Conservation (phyloP, 257 asterid genomes). For the Plectranthus barbatus region DNA sequence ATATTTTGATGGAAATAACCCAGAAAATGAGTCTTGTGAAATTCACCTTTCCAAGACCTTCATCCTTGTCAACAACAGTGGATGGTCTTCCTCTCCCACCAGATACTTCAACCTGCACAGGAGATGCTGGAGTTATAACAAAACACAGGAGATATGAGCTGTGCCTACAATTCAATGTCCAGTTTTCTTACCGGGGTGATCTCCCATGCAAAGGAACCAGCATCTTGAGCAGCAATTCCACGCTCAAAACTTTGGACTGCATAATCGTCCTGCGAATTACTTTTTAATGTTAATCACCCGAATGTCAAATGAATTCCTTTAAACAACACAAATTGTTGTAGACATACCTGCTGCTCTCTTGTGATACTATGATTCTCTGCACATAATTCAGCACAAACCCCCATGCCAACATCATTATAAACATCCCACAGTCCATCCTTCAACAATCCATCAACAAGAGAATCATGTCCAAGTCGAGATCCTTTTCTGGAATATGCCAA, state of each 20-base stretch:
- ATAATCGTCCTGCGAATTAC: constrained; percentile 56
- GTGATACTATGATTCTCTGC: constrained; percentile 72
- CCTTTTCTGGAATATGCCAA: constrained; percentile 67
- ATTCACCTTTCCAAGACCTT: constrained; percentile 91
- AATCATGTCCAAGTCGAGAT: constrained; percentile 93
- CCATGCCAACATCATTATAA: constrained; percentile 89
- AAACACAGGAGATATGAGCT: background rate
- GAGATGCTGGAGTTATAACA: background rate
- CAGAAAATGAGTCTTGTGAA: background rate
- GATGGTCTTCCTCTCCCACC: constrained; percentile 98
- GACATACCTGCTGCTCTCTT: constrained; percentile 83
- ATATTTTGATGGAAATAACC: background rate
- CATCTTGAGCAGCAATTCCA: constrained; percentile 92
- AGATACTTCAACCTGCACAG: constrained; percentile 79
- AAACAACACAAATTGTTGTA: background rate
- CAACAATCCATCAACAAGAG: constrained; percentile 96
- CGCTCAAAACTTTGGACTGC: constrained; percentile 96
- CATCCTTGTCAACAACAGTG: constrained; percentile 83
- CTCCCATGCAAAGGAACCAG: constrained; percentile 87
- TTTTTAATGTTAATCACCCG: background rate
- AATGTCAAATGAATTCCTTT: background rate
- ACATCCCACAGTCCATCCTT: constrained; percentile 99
- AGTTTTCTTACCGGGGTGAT: constrained; percentile 63
- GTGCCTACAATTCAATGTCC: constrained; percentile 4
- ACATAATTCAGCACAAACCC: constrained; percentile 95